Base-by-base conservation (phyloP, 2,329 filamentous ascomycete species). In the Hirsutella minnesotensis region DNA sequence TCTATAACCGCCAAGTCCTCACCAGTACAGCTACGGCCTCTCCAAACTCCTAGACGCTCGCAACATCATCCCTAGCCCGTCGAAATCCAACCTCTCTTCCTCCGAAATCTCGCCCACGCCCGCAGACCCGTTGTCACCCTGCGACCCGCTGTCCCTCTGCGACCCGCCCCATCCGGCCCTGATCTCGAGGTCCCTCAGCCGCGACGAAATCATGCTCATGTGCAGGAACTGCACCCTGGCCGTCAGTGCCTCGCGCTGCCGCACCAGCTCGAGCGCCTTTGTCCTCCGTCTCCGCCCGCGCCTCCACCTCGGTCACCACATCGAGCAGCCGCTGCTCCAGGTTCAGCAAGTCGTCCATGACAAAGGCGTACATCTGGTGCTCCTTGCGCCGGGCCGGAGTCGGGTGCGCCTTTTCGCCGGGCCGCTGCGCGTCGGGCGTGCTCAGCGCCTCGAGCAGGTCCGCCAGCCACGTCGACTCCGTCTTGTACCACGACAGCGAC, bases 401-500 rank as follows among this genome's bases (percentile, higher is more conserved):
- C 29, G 29, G 29, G 10, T 10, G 29, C 29, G 29, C n/a, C n/a
- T n/a, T n/a, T n/a, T n/a, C n/a, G n/a, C n/a, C n/a, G n/a, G n/a
- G n/a, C n/a, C n/a, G n/a, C n/a, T n/a, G n/a, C n/a, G n/a, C n/a
- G n/a, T n/a, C n/a, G n/a, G 56, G 51, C 2, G 50, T 48, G 15
- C 53, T 51, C 38, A 57, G 51, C 18, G 56, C 58, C 16, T 52
- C 52, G 27, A 69, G 53, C 1, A 71, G 61, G 41, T 69, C 63
- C 3, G 61, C 53, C 13, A 72, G 60, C 63, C 64, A 72, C 5
- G 59, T 55, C 3, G 64, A 67, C 52, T 71, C 68, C 0, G 66
- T 71, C 51, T 71, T 72, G 53, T 65, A 72, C 67, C 68, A 71
- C 8, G 59, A 64, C 7, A 71, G 55, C 4, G 62, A 65, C 2